Percentiles rank a stretch among this genome's conserved stretches.
Evolutionary conservation across 306 rosid genomes (phyloP).

Genomic region (Morella rubra): DNA sequence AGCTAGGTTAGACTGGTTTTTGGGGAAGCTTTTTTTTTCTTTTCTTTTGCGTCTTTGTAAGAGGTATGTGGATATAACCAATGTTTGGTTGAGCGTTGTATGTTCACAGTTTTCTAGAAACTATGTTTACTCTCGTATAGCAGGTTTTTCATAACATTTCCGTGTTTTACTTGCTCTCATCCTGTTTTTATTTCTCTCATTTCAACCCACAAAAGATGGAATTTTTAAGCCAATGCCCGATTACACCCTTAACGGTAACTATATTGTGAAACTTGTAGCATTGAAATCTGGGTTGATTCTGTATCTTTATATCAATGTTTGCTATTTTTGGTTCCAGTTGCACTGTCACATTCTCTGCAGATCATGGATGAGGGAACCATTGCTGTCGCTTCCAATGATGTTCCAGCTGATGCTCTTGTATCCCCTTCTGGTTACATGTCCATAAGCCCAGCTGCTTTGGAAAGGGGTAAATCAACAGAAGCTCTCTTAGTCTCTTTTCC

Average conservation of each 20-base stretch:
- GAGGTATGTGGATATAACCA: too few species aligned
- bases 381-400: constrained; percentile 62
- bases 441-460: constrained; percentile 59
- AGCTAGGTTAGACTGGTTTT: too few species aligned
- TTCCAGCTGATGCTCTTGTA: constrained; percentile 78
- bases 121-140: too few species aligned
- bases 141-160: too few species aligned
- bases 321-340: constrained; percentile 54
- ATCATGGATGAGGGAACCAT: constrained; percentile 75
- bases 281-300: neutral
- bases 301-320: constrained; percentile 1
- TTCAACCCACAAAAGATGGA: too few species aligned
- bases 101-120: too few species aligned
- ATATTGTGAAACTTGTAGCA: neutral
- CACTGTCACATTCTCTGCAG: constrained; percentile 77
- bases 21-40: too few species aligned
- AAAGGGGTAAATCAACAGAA: constrained; percentile 31
- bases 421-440: constrained; percentile 77
- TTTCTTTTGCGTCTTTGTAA: too few species aligned
- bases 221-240: too few species aligned
- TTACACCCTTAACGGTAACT: neutral
- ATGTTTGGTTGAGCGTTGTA: too few species aligned
- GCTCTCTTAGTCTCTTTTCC: neutral
- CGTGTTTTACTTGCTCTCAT: too few species aligned
- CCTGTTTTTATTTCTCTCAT: too few species aligned